A percentile compares a stretch with the other conserved stretches of the same genome.
phyloP scores from a whole-genome alignment of 1,284 basidiomycete species.

The Cutaneotrichosporon cutaneum region DNA sequence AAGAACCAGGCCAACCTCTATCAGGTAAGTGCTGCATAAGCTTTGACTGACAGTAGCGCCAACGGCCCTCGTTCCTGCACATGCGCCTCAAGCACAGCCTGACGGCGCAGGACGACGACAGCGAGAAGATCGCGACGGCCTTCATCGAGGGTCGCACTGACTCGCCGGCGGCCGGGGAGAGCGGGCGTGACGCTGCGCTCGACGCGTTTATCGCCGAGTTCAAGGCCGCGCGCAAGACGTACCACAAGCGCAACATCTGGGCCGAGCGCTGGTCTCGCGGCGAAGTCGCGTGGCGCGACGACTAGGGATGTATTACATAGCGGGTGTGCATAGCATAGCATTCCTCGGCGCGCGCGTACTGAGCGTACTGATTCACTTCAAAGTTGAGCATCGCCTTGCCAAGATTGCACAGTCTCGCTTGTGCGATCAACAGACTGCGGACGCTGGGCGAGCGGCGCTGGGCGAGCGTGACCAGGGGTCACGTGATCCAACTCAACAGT shows the following conservation, averaged over 20 bases:
- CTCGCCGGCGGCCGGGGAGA: constrained; percentile 40
- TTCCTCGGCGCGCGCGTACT: neutral
- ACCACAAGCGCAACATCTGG: constrained; percentile 88
- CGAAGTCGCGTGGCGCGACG: constrained; percentile 75
- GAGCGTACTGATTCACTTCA: neutral
- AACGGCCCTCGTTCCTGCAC: constrained; percentile 77
- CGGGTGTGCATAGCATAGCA: constrained; percentile 5
- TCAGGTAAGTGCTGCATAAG: constrained; percentile 60
- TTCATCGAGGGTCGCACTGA: constrained; percentile 66
- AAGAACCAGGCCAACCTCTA: constrained; percentile 81
- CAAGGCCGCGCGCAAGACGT: constrained; percentile 76
- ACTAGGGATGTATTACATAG: constrained; percentile 42
- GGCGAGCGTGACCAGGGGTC: neutral
- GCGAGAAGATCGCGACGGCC: constrained; percentile 72
- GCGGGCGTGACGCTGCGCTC: constrained; percentile 53
- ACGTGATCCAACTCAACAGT: neutral
- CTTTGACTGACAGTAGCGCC: constrained; percentile 59
- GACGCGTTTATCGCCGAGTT: constrained; percentile 86
- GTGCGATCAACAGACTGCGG: neutral
- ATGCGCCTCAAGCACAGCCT: constrained; percentile 80
- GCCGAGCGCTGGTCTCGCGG: constrained; percentile 78
- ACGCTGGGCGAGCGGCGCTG: no score
- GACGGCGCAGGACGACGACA: constrained; percentile 80
- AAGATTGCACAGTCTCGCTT: neutral
- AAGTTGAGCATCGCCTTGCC: neutral